Base-by-base conservation (phyloP, 805 yeast genomes). In the Schwanniomyces occidentalis region DNA sequence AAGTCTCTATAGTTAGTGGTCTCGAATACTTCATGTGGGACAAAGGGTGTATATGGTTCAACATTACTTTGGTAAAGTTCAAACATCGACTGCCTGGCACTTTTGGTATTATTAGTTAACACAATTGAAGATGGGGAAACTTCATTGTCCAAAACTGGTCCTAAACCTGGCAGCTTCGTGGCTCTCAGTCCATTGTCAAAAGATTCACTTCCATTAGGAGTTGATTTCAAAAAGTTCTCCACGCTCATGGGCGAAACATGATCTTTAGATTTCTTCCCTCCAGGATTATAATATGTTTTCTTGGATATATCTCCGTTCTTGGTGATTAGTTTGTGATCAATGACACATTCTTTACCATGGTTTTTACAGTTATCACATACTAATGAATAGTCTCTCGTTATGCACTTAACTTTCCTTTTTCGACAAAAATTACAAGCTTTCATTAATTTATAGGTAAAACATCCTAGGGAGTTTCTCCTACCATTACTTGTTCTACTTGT, bases 391-490 rank as follows among this genome's bases (percentile, higher is more conserved):
- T 16, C 12, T 3, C 28, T 17, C 1, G 40, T 35, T 8, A 35
- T 44, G 29, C 55, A 51, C 35, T 47, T 47, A 4, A 45, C 44
- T 35, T 51, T 51, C 9, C 53, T 27, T 25, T 41, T 45, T 15
- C 54, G 18, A 34, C 54, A 51, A 23, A 42, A 41, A 23, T 41
- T 49, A 29, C 55, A 51, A 1, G 55, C 55, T 29, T 45, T 45
- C 8, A 51, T 23, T 8, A 51, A 28, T 51, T 49, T 10, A 25
- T 32, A 4, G 30, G 10, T 9, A 16, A 27, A 27, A 18, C n/a
- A n/a, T n/a, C n/a, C n/a, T n/a, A n/a, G n/a, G n/a, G n/a, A n/a
- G n/a, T n/a, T n/a, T n/a, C n/a, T n/a, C n/a, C n/a, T n/a, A n/a
- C n/a, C n/a, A n/a, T n/a, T n/a, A n/a, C n/a, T n/a, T n/a, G n/a